Evolutionary conservation across 2,329 filamentous ascomycete genomes (phyloP), one percentile per base, ranked within the genome.

Genomic region (Claviceps spartinae): DNA sequence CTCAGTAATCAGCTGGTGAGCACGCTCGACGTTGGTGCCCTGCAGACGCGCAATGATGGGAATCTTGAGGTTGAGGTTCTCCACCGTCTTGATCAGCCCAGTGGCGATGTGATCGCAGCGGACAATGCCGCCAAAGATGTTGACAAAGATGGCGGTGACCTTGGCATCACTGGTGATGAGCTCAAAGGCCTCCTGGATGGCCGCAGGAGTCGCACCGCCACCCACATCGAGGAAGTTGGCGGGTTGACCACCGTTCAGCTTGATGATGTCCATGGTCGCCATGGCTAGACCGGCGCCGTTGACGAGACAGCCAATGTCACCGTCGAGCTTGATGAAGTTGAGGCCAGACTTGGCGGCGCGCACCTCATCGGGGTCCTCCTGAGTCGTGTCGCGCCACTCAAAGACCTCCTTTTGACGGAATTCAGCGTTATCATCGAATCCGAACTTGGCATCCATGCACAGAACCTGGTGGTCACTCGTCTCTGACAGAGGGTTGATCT

Each of bases 251-350:
- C 93, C 93, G 75, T 97, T 98, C 58, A 98, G 82, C 83, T 98
- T 97, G 81, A 98, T 98, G 72, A 98, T 97, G 72, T 98, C 93
- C 93, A 98, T 98, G 69, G 93, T 98, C 58, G 93, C 93, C 93
- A 98, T 98, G 73, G 93, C 93, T 60, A 98, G 86, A 76, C 93
- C 93, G 64, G 93, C 93, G 69, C 93, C 93, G 76, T 98, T 98
- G 76, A 98, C 93, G 62, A 97, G 79, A 78, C 93, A 98, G 72
- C 93, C 93, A 69, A 98, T 98, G 69, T 98, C 93, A 69, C 93
- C 93, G 67, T 97, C 93, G 56, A 98, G 85, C 82, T 98, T 98
- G 81, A 98, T 98, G 77, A 98, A 98, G 83, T 98, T 98, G 61
- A 98, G 82, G 64, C 88, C 88, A 61, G 83, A 90, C 79, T 95